These are phyloP conservation scores for Yamadazyma triangularis DNA, from an alignment of 1,139 yeast species.

Conservation along the genomic window DNA sequence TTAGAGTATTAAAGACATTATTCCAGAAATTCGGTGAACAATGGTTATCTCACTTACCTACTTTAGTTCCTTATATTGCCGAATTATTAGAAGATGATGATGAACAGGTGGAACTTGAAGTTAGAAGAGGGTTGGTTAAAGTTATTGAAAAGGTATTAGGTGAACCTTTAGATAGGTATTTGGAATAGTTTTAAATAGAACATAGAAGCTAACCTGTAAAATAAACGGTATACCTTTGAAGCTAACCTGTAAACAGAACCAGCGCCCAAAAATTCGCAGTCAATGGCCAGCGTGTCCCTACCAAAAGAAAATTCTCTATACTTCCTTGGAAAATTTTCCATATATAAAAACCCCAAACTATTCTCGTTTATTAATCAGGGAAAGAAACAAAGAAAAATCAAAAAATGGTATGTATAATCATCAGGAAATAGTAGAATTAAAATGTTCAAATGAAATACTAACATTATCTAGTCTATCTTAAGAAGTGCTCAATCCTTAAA, in stretches of 20 bases:
- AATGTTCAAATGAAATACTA: slow-evolving; percentile 15
- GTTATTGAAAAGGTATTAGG: slow-evolving; percentile 91
- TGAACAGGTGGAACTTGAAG: slow-evolving; percentile 88
- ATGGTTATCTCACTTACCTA: slow-evolving; percentile 90
- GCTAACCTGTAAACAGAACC: too few relatives aligned
- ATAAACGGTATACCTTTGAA: too few relatives aligned
- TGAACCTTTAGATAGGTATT: slow-evolving; percentile 87
- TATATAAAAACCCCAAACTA: too few relatives aligned
- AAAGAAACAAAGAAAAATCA: too few relatives aligned
- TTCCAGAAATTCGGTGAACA: slow-evolving; percentile 93
- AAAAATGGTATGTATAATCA: too few relatives aligned
- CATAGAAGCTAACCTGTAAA: too few relatives aligned
- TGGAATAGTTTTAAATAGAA: slow-evolving; percentile 57
- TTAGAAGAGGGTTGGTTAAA: slow-evolving; percentile 85
- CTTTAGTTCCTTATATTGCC: slow-evolving; percentile 91
- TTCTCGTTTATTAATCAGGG: too few relatives aligned
- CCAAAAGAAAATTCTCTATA: too few relatives aligned
- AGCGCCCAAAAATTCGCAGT: too few relatives aligned
- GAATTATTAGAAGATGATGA: slow-evolving; percentile 94
- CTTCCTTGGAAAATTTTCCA: too few relatives aligned
- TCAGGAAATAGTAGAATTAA: too few relatives aligned
- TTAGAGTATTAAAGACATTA: slow-evolving; percentile 70
- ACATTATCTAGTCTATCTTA: slow-evolving; percentile 46
- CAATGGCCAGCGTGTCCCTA: too few relatives aligned
- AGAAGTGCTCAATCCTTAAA: slow-evolving; percentile 84